A percentile compares a stretch with the other conserved stretches of the same genome.
These are phyloP conservation scores for Tuber calosporum DNA, from an alignment of 495 filamentous ascomycete genomes.

Conservation along the genomic window DNA sequence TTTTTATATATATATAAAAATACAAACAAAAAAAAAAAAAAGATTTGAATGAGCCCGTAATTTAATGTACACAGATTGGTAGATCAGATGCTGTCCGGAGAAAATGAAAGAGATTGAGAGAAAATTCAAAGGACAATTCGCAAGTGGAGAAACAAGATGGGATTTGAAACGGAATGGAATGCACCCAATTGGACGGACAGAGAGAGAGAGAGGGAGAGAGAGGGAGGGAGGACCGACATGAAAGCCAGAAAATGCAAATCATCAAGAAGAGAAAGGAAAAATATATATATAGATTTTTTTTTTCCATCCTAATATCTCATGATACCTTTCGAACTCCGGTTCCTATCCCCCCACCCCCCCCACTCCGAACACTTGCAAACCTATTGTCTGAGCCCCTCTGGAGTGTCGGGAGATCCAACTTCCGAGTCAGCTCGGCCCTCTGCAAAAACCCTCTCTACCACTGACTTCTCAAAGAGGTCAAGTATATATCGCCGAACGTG, in stretches of 20 bases:
- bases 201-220: neutral
- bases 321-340: neutral
- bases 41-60: neutral
- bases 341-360: neutral
- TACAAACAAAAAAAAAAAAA: too few species aligned
- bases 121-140: neutral
- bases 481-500: slow-evolving; percentile 78
- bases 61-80: neutral
- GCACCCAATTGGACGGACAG: neutral
- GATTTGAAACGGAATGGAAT: neutral
- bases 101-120: neutral
- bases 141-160: neutral
- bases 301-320: neutral
- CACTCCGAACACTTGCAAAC: neutral
- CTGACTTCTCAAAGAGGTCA: slow-evolving; percentile 84
- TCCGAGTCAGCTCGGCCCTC: slow-evolving; percentile 27
- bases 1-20: neutral
- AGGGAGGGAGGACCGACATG: neutral
- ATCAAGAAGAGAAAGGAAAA: neutral
- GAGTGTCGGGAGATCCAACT: slow-evolving; percentile 25
- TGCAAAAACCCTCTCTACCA: slow-evolving; percentile 70
- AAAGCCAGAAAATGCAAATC: neutral
- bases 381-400: slow-evolving; percentile 1
- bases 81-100: neutral
- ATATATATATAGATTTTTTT: slow-evolving; percentile 11